phyloP scores from a whole-genome alignment of 768 basidiomycete genomes.

The Hericium coralloides region DNA sequence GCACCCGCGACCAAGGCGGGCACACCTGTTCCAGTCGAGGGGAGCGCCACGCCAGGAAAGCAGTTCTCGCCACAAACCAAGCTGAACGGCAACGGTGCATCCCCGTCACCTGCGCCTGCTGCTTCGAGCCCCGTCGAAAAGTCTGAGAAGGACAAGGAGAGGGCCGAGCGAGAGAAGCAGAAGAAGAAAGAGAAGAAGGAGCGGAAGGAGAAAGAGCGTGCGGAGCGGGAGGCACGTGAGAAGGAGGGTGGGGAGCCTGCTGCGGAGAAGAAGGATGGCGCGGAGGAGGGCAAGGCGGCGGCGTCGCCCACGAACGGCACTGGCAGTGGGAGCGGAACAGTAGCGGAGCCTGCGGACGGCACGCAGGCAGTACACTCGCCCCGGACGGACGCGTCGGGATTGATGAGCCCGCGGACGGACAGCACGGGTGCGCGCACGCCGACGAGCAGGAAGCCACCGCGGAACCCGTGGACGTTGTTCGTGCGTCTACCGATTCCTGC shows the following conservation, averaged over 20 bases:
- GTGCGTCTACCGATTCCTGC: conserved; percentile 52
- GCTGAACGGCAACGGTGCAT: conserved; percentile 29
- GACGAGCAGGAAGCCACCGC: conserved; percentile 47
- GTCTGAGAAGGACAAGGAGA: conserved; percentile 30
- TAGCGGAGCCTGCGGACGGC: background rate
- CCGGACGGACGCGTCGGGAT: conserved; percentile 36
- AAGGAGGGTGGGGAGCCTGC: conserved; percentile 17
- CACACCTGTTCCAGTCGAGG: conserved; percentile 16
- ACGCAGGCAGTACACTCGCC: conserved; percentile 4
- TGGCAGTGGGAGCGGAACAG: background rate
- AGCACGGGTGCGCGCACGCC: conserved; percentile 65
- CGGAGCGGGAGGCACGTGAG: conserved; percentile 30
- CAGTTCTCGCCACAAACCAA: conserved; percentile 6
- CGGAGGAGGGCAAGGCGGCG: background rate
- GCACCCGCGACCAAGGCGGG: conserved; percentile 27
- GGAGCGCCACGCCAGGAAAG: conserved; percentile 4
- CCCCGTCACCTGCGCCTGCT: conserved; percentile 12
- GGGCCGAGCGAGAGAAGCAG: conserved; percentile 44
- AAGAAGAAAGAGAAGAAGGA: conserved; percentile 60
- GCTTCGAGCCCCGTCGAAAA: conserved; percentile 4
- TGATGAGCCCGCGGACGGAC: conserved; percentile 34
- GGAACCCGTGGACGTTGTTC: conserved; percentile 82
- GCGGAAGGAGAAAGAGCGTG: conserved; percentile 44
- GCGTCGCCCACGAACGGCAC: conserved; percentile 17
- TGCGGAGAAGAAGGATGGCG: background rate